Percentiles rank a stretch among this genome's conserved stretches.
Evolutionary conservation across 2,329 filamentous ascomycete genomes (phyloP).

Genomic region (Ophiostoma australiae): DNA sequence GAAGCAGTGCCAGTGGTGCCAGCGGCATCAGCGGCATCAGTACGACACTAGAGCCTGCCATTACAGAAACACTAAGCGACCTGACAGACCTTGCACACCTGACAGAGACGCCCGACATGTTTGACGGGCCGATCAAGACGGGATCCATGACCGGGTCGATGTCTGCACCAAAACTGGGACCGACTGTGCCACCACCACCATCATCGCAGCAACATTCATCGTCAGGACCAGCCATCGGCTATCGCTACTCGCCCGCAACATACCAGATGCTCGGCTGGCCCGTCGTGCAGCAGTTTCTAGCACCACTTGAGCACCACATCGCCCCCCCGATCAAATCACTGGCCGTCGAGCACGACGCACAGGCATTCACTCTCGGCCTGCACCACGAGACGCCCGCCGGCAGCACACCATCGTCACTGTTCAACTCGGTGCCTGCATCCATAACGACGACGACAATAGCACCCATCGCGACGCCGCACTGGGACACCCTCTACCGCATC

Average conservation of each 20-base stretch:
- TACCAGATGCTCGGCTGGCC: conserved; percentile 52
- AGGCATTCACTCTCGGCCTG: conserved; percentile 35
- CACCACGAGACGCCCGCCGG: conserved; percentile 29
- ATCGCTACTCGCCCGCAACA: conserved; percentile 38
- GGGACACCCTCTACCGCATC: conserved; percentile 47
- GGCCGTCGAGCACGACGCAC: conserved; percentile 37
- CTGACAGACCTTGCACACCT: background rate
- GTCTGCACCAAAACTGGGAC: background rate
- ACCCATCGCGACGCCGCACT: conserved; percentile 36
- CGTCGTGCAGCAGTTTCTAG: conserved; percentile 40
- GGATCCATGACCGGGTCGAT: conserved; percentile 17
- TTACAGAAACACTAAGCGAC: background rate
- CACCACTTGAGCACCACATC: conserved; percentile 33
- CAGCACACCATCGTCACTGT: background rate
- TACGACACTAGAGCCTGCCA: background rate
- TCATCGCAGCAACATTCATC: background rate
- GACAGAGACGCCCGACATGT: background rate
- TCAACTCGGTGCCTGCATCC: conserved; percentile 15
- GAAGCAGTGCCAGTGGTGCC: background rate
- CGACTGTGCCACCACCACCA: background rate
- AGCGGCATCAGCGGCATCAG: background rate
- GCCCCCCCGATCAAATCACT: conserved; percentile 26
- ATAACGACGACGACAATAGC: conserved; percentile 14
- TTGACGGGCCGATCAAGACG: conserved; percentile 19
- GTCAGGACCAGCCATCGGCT: conserved; percentile 15